Conservation (phyloP, 2,329 filamentous ascomycete genomes). For the Emergomyces pasteurianus region DNA sequence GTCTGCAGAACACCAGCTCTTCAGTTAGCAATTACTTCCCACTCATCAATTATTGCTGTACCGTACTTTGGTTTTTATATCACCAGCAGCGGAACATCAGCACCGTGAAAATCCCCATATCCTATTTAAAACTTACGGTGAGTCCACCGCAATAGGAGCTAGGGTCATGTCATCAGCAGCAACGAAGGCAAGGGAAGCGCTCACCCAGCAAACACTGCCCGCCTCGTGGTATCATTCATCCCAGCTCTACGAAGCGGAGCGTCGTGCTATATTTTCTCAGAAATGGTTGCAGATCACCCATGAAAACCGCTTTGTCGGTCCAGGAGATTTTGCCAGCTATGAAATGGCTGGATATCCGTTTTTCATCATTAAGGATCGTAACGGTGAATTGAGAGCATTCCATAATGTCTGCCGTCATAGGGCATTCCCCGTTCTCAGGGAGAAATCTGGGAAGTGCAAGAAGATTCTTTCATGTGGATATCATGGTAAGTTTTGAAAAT, state of each 20-base stretch:
- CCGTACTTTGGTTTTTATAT: not conserved
- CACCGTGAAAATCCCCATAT: not conserved
- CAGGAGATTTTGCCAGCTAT: conserved; percentile 46
- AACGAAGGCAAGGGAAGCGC: not conserved
- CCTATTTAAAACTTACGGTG: not conserved
- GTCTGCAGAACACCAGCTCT: not conserved
- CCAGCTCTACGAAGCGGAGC: conserved; percentile 47
- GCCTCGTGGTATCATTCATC: conserved; percentile 41
- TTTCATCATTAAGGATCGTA: conserved; percentile 40
- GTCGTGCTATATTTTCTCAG: conserved; percentile 46
- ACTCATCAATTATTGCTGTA: too few relatives aligned
- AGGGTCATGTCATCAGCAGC: not conserved
- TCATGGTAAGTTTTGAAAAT: conserved; percentile 26
- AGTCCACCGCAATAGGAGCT: not conserved
- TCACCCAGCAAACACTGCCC: conserved; percentile 29
- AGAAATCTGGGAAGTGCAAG: conserved; percentile 36
- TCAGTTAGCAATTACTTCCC: not conserved
- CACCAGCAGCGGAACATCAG: not conserved
- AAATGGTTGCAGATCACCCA: conserved; percentile 35
- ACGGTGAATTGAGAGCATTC: conserved; percentile 44
- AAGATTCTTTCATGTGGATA: conserved; percentile 47
- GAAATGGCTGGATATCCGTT: conserved; percentile 47
- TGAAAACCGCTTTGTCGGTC: conserved; percentile 36
- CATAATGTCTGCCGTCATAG: conserved; percentile 51
- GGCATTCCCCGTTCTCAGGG: conserved; percentile 44